A percentile compares a stretch with the other conserved stretches of the same genome.
Conservation (phyloP, 768 basidiomycete species). For the Pisolithus sp. region DNA sequence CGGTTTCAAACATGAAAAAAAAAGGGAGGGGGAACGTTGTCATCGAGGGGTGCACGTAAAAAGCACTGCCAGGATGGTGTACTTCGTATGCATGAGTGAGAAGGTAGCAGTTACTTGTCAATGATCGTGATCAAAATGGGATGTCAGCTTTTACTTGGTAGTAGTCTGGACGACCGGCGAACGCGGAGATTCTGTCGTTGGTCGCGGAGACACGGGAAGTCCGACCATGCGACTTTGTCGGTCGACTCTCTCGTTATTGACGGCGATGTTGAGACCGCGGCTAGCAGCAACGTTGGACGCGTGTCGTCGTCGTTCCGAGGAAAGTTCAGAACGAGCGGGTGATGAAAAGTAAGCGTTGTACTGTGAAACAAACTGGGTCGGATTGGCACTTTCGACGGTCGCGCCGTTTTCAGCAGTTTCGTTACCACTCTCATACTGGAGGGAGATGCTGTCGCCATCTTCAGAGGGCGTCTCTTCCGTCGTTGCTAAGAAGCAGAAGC, state of each 20-base stretch:
- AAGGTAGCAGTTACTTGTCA: slow-evolving; percentile 2
- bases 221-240: slow-evolving; percentile 61
- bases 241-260: slow-evolving; percentile 49
- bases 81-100: background rate
- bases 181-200: slow-evolving; percentile 7
- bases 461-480: slow-evolving; percentile 60
- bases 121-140: background rate
- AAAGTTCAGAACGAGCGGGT: slow-evolving; percentile 20
- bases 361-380: slow-evolving; percentile 31
- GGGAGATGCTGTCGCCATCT: slow-evolving; percentile 62
- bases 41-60: background rate
- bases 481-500: slow-evolving; percentile 25
- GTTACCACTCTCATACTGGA: slow-evolving; percentile 69
- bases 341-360: slow-evolving; percentile 11
- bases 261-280: slow-evolving; percentile 63
- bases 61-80: background rate
- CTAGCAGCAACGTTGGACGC: slow-evolving; percentile 59
- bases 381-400: slow-evolving; percentile 38
- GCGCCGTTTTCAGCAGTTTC: slow-evolving; percentile 61
- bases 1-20: background rate
- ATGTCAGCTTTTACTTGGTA: slow-evolving; percentile 13
- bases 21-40: background rate
- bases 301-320: slow-evolving; percentile 35
- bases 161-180: slow-evolving; percentile 14
- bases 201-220: slow-evolving; percentile 44